Conservation (phyloP, 345 rosid genomes). For the Eucalyptus pauciflora region DNA sequence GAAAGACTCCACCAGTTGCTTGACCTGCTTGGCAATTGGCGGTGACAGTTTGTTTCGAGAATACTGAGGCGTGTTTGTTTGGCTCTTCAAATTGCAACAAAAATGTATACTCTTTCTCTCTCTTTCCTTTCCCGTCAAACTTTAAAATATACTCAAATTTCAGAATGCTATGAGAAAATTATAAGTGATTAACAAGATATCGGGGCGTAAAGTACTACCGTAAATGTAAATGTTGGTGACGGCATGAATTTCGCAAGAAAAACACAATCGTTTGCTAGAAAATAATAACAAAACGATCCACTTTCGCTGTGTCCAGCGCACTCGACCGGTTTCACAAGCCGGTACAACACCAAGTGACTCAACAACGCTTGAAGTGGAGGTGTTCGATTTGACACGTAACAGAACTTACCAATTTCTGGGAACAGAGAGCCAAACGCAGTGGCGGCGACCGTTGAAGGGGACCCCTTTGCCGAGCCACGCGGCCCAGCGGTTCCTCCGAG, state of each 20-base stretch:
- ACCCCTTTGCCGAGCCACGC: constrained; percentile 24
- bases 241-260: neutral
- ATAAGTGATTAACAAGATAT: neutral
- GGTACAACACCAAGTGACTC: too few species aligned
- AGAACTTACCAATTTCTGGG: too few species aligned
- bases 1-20: neutral
- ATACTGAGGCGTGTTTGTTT: neutral
- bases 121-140: neutral
- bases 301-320: neutral
- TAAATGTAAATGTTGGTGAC: neutral
- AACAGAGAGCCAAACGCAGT: too few species aligned
- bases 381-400: too few species aligned
- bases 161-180: too few species aligned
- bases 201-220: neutral
- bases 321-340: too few species aligned
- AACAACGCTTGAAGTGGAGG: too few species aligned
- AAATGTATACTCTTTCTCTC: neutral
- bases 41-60: too few species aligned
- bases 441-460: too few species aligned
- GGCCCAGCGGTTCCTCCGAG: constrained; percentile 75
- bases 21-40: neutral
- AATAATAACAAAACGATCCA: too few species aligned
- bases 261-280: neutral
- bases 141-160: neutral
- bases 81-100: too few species aligned